Evolutionary conservation across 2,329 filamentous ascomycete species (phyloP), one percentile per base, ranked within the genome.

Genomic region (Diplodia seriata): DNA sequence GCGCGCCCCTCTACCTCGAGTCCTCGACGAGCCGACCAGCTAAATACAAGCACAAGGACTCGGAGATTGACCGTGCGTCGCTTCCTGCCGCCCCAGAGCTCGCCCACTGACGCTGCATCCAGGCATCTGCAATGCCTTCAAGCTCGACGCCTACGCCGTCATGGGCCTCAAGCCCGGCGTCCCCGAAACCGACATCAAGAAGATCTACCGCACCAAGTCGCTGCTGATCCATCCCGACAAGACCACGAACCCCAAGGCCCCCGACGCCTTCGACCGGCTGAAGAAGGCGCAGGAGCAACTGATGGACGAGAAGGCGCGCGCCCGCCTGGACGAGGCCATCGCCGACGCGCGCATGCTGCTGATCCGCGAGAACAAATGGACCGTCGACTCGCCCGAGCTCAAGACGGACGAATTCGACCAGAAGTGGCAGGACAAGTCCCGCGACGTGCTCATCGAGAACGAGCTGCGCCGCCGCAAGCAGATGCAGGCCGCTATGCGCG

Each of bases 141-240:
- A 91, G 74, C 88, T 91, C 73, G 89, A 92, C 80, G 87, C 90
- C 73, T 99, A 99, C 79, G 92, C 94, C 62, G 93, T 99, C 59
- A 90, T 99, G 55, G 95, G 96, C 79, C 91, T 99, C 55, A 93
- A 97, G 78, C 95, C 95, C 3, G 95, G 95, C 76, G 93, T 98
- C 23, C 89, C 95, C 67, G 94, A 98, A 74, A 94, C 92, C 69
- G 95, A 98, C 82, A 98, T 99, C 85, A 98, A 97, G 82, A 84
- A 90, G 73, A 87, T 88, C 72, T 99, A 98, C 83, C 94, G 95
- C 84, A 94, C 93, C 75, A 98, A 97, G 81, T 99, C 95, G n/a
- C 90, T 99, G 68, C 89, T 99, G 59, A 98, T 99, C 83, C 95
- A 99, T 83, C 95, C 95, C 7, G 95, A 99, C 84, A 99, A 99